phyloP scores from a whole-genome alignment of 192 early-diverging fungal species.

The Entomortierella beljakovae region DNA sequence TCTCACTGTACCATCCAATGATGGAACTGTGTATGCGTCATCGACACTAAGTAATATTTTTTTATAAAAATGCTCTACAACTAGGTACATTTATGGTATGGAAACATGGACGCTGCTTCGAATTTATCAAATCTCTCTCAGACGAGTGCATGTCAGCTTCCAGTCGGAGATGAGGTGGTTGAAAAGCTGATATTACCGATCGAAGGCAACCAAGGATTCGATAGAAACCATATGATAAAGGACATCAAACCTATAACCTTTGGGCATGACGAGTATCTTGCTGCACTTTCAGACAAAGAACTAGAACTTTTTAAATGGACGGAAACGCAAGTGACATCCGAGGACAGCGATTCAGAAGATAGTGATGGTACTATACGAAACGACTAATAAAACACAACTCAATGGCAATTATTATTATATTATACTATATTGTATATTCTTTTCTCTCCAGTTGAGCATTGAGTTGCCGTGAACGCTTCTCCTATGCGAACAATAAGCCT shows the following conservation, averaged over 20 bases:
- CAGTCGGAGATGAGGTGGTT: conserved; percentile 1
- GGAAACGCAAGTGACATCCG: neutral
- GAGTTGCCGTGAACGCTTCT: too few species aligned
- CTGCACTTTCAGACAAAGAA: conserved; percentile 15
- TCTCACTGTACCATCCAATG: too few species aligned
- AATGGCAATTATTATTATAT: too few species aligned
- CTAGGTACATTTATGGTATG: neutral
- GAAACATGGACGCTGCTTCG: neutral
- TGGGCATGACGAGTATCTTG: conserved; percentile 23
- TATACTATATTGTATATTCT: neutral
- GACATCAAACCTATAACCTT: conserved; percentile 32
- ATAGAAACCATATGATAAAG: neutral
- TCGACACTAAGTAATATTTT: too few species aligned
- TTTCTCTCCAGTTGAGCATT: too few species aligned
- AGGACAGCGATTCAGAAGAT: neutral
- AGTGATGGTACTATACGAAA: conserved; percentile 2
- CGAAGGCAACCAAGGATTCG: neutral
- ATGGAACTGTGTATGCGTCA: too few species aligned
- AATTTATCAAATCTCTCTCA: neutral
- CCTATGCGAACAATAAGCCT: too few species aligned
- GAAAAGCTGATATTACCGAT: neutral
- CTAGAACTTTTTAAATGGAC: conserved; percentile 25
- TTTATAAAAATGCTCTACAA: neutral
- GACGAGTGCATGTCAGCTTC: neutral
- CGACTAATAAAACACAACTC: too few species aligned